Evolutionary conservation across 179 eudicot species (phyloP), one percentile per base, ranked within the genome.

Genomic region (Spergularia azorica): DNA sequence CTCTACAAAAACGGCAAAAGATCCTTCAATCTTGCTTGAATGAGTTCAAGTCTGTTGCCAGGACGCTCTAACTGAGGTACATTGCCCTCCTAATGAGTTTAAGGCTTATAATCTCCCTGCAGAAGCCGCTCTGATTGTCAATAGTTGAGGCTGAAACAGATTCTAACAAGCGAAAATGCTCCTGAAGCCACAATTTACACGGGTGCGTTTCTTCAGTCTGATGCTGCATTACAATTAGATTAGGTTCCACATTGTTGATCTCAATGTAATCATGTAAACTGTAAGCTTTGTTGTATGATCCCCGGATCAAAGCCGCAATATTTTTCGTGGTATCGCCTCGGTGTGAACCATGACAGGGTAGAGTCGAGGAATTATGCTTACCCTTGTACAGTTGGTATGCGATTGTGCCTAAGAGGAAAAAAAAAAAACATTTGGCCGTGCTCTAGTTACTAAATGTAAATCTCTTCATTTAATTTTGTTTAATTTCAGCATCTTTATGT

Each of bases 1-100:
- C 98, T 43, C 96, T 95, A 26, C 92, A 91, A 75, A 93, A 95
- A 78, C 91, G 99, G 58, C 99, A 96, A 76, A 96, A 96, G 84
- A 84, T 85, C 62, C 86, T 96, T 63, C 93, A 90, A 71, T 87
- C 93, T 73, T 96, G 99, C 85, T 85, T 96, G 87, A 86, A 79
- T 38, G 99, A 96, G 81, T 95, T 95, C 88, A 95, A 91, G 82
- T 86, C 54, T 68, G 90, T 91, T 70, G 97, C 98, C 17, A 84
- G 89, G 71, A 79, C 92, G 63, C 94, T 93, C 8, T 71, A 69
- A 50, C 9, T 8, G 12, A 58, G 58, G 20, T 36, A 3, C 59
- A 43, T 43, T 21, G 56, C 10, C 21, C 21, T 1, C 50, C 9
- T 46, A 9, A 46, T 46, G 50, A 9, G 50, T 6, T 6, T 6